Percentiles rank a stretch among this genome's conserved stretches.
These are phyloP conservation scores for Fusarium hainanense DNA, from an alignment of 2,329 filamentous ascomycete genomes.

Conservation along the genomic window DNA sequence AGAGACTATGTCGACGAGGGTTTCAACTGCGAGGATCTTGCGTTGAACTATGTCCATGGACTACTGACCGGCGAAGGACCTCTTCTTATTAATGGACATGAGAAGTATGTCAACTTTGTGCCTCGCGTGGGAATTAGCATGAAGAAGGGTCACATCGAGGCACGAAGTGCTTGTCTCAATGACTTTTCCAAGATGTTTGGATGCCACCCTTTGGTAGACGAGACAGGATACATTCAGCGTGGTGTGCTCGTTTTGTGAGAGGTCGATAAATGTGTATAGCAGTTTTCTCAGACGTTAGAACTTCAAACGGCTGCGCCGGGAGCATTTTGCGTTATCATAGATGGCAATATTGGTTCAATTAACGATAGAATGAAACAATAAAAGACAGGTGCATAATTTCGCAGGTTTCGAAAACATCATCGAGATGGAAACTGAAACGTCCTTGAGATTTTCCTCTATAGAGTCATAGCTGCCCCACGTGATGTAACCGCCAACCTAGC, in stretches of 20 bases:
- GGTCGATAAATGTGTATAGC: not conserved
- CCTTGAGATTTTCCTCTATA: not conserved
- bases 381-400: not conserved
- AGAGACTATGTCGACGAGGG: slow-evolving; percentile 53
- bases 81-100: slow-evolving; percentile 50
- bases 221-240: slow-evolving; percentile 49
- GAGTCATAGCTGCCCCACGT: slow-evolving; percentile 28
- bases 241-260: slow-evolving; percentile 47
- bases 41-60: slow-evolving; percentile 52
- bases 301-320: slow-evolving; percentile 1
- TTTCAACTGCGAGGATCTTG: slow-evolving; percentile 57
- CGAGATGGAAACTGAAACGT: not conserved
- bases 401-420: not conserved
- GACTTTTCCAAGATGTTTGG: slow-evolving; percentile 50
- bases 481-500: slow-evolving; percentile 28
- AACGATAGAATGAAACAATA: not conserved
- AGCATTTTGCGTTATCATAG: not conserved
- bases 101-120: slow-evolving; percentile 49
- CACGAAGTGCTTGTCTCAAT: slow-evolving; percentile 52
- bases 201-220: slow-evolving; percentile 52
- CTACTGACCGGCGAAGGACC: slow-evolving; percentile 51
- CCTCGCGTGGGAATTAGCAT: slow-evolving; percentile 50
- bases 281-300: not conserved
- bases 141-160: slow-evolving; percentile 49
- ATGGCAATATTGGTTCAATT: not conserved